Percentiles rank a stretch among this genome's conserved stretches.
phyloP scores from a whole-genome alignment of 2,329 filamentous ascomycete genomes.

The Fusarium bulbicola region DNA sequence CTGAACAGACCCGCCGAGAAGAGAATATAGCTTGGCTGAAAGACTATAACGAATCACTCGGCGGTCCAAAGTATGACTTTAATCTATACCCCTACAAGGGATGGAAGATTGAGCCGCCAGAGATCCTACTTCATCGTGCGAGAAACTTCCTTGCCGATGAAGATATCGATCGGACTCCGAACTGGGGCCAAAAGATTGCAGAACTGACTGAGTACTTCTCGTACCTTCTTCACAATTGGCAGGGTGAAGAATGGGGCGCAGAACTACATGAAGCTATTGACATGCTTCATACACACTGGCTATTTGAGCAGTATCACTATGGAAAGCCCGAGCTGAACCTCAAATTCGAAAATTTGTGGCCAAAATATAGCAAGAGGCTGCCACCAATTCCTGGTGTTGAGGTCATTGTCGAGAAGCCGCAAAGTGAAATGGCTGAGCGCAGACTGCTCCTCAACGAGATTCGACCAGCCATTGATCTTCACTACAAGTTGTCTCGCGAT shows the following conservation, averaged over 20 bases:
- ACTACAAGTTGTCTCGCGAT: conserved; percentile 35
- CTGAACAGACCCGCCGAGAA: neutral
- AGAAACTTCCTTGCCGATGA: conserved; percentile 60
- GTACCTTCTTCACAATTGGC: conserved; percentile 42
- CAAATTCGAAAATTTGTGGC: conserved; percentile 33
- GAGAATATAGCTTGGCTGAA: conserved; percentile 5
- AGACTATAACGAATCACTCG: neutral
- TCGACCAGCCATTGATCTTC: conserved; percentile 32
- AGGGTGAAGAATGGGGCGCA: conserved; percentile 42
- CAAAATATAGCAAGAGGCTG: conserved; percentile 39
- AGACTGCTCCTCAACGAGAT: conserved; percentile 21
- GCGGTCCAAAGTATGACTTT: neutral
- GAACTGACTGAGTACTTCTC: conserved; percentile 53
- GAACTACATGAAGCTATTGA: conserved; percentile 44
- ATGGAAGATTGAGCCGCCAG: conserved; percentile 48
- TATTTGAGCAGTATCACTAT: conserved; percentile 50
- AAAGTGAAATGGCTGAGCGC: conserved; percentile 21
- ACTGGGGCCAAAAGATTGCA: conserved; percentile 51
- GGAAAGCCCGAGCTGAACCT: conserved; percentile 40
- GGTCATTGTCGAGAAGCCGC: neutral
- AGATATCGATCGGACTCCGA: conserved; percentile 53
- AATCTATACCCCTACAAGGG: conserved; percentile 44
- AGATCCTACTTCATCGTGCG: conserved; percentile 45
- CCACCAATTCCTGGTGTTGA: conserved; percentile 37
- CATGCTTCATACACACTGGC: conserved; percentile 48